Percentiles rank a stretch among this genome's conserved stretches.
Conservation (phyloP, 2,329 filamentous ascomycete genomes). For the Penicillium sp. region DNA sequence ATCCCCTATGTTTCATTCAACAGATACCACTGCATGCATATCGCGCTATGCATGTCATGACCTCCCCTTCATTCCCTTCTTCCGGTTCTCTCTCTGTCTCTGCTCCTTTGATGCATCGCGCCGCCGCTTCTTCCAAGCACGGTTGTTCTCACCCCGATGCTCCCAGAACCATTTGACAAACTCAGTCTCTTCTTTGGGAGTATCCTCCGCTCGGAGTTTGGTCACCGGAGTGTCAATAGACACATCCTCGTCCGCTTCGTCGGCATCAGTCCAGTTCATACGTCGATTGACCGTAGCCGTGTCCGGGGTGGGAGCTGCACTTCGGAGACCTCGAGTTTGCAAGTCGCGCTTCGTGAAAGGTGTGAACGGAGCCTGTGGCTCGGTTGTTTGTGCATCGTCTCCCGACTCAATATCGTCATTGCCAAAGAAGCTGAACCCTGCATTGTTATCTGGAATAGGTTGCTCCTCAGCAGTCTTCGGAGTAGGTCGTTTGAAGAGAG, state of each 20-base stretch:
- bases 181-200: conserved; percentile 46
- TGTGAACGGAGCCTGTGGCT: conserved; percentile 77
- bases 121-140: conserved; percentile 51
- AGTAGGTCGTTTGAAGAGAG: conserved; percentile 74
- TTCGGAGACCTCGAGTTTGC: conserved; percentile 62
- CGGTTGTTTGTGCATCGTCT: conserved; percentile 42
- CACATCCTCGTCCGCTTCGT: conserved; percentile 22
- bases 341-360: conserved; percentile 77
- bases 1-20: background rate
- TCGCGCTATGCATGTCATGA: conserved; percentile 13
- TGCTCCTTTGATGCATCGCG: conserved; percentile 57
- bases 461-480: conserved; percentile 35
- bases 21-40: background rate
- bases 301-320: conserved; percentile 90
- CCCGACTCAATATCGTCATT: conserved; percentile 48
- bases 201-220: conserved; percentile 12
- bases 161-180: conserved; percentile 60
- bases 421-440: conserved; percentile 74
- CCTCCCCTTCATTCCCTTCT: conserved; percentile 41
- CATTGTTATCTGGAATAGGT: conserved; percentile 42
- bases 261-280: conserved; percentile 28
- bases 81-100: conserved; percentile 56
- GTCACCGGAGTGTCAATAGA: conserved; percentile 24
- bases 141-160: conserved; percentile 47
- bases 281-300: conserved; percentile 64